Evolutionary conservation across 805 yeast species (phyloP).

Genomic region (Wickerhamiella siamensis): DNA sequence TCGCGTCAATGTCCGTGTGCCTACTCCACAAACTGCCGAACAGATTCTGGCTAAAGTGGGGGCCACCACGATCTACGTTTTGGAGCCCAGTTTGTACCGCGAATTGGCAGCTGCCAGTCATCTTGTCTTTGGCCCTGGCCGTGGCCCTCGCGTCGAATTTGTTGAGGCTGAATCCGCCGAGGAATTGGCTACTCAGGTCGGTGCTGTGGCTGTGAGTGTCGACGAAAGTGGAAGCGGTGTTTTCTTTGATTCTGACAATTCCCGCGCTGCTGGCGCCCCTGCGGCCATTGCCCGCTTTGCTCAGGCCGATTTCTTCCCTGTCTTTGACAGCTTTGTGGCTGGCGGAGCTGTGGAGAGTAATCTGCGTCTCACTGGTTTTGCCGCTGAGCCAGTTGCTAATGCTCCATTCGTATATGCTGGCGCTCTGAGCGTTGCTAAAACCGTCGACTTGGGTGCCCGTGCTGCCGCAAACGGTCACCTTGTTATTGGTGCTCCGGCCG

Average conservation of each 20-base stretch:
- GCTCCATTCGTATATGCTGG: conserved; percentile 57
- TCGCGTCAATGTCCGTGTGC: conserved; percentile 57
- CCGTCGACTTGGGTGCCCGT: conserved; percentile 48
- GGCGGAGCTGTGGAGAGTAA: conserved; percentile 65
- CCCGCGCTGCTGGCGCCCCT: conserved; percentile 11
- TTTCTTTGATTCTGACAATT: conserved; percentile 16
- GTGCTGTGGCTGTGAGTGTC: conserved; percentile 53
- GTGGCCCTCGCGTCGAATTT: conserved; percentile 23
- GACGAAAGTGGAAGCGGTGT: conserved; percentile 6
- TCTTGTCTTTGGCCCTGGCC: conserved; percentile 15
- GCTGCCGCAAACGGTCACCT: conserved; percentile 43
- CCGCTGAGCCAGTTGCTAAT: conserved; percentile 31
- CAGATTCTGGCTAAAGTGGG: conserved; percentile 51
- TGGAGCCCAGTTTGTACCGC: conserved; percentile 47
- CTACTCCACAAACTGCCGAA: conserved; percentile 59
- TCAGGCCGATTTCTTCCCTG: conserved; percentile 39
- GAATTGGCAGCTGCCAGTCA: conserved; percentile 41
- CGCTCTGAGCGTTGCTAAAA: conserved; percentile 37
- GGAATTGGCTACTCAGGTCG: conserved; percentile 32
- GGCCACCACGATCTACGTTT: conserved; percentile 45
- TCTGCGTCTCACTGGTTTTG: conserved; percentile 34
- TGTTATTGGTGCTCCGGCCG: conserved; percentile 27
- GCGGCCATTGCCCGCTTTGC: conserved; percentile 13
- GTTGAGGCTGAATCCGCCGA: conserved; percentile 25
- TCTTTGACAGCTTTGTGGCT: conserved; percentile 53